Percentiles rank a stretch among this genome's conserved stretches.
Evolutionary conservation across 257 asterid species (phyloP).

Genomic region (Parsonsia alboflavescens): DNA sequence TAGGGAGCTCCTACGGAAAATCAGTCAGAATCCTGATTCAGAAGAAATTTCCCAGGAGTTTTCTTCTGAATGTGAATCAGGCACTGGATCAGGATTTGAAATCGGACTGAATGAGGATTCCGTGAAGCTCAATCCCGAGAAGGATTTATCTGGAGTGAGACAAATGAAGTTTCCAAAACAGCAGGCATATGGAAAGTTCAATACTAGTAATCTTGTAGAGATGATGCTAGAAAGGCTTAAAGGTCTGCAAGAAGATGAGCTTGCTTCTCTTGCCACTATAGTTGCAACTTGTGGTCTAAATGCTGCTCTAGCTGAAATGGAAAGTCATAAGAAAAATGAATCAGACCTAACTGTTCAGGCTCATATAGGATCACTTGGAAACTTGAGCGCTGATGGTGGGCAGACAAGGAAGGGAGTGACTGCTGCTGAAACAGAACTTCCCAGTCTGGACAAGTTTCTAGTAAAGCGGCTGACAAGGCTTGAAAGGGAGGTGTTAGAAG

Average conservation of each 20-base stretch:
- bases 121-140: not conserved
- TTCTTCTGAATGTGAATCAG: conserved; percentile 54
- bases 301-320: conserved; percentile 65
- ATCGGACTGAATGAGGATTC: conserved; percentile 13
- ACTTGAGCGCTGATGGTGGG: conserved; percentile 18
- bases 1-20: conserved; percentile 63
- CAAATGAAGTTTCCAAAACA: conserved; percentile 28
- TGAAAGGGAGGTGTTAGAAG: conserved; percentile 84
- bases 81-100: conserved; percentile 40
- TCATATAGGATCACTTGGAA: conserved; percentile 26
- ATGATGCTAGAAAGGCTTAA: conserved; percentile 80
- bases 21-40: conserved; percentile 74
- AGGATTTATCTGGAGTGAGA: conserved; percentile 16
- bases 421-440: conserved; percentile 42
- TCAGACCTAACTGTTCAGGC: conserved; percentile 24
- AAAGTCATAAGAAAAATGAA: conserved; percentile 22
- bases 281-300: conserved; percentile 89
- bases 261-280: conserved; percentile 90
- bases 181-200: conserved; percentile 37
- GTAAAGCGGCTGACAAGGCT: conserved; percentile 82
- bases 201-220: conserved; percentile 40
- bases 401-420: conserved; percentile 12
- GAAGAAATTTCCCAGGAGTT: conserved; percentile 35
- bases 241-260: conserved; percentile 74
- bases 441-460: conserved; percentile 74